These are phyloP conservation scores for Strigomonas galati DNA, from an alignment of 208 protist species.

Conservation along the genomic window DNA sequence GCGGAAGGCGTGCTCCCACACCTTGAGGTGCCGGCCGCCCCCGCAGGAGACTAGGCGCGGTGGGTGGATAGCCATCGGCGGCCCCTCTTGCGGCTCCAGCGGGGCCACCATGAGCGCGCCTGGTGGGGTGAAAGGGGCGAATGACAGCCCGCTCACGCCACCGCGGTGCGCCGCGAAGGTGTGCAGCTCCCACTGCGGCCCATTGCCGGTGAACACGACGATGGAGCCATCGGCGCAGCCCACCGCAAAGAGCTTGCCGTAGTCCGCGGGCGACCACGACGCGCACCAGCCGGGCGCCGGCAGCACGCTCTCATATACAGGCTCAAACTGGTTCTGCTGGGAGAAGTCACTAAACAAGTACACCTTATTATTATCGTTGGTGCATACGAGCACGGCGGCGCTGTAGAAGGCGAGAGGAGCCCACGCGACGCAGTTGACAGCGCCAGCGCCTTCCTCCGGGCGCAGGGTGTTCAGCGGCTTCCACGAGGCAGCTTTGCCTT, in stretches of 20 bases:
- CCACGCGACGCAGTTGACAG: conserved; percentile 74
- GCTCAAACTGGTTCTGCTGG: conserved; percentile 38
- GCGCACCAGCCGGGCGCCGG: conserved; percentile 45
- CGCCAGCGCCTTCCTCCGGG: conserved; percentile 26
- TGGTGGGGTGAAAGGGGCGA: conserved; percentile 63
- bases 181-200: conserved; percentile 59
- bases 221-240: conserved; percentile 66
- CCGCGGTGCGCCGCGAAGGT: conserved; percentile 46
- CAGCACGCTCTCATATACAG: conserved; percentile 53
- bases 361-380: conserved; percentile 37
- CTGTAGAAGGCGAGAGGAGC: conserved; percentile 56
- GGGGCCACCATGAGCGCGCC: conserved; percentile 63
- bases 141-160: conserved; percentile 54
- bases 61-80: conserved; percentile 33
- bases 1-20: conserved; percentile 59
- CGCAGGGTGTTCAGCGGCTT: background rate
- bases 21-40: conserved; percentile 35
- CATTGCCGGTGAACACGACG: conserved; percentile 50
- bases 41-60: conserved; percentile 83
- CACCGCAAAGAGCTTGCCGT: conserved; percentile 78
- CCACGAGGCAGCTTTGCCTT: conserved; percentile 1
- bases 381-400: conserved; percentile 61
- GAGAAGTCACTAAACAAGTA: conserved; percentile 58
- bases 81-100: conserved; percentile 31
- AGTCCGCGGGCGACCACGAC: conserved; percentile 78